Evolutionary conservation across 257 asterid genomes (phyloP).

Genomic region (Echium plantagineum): DNA sequence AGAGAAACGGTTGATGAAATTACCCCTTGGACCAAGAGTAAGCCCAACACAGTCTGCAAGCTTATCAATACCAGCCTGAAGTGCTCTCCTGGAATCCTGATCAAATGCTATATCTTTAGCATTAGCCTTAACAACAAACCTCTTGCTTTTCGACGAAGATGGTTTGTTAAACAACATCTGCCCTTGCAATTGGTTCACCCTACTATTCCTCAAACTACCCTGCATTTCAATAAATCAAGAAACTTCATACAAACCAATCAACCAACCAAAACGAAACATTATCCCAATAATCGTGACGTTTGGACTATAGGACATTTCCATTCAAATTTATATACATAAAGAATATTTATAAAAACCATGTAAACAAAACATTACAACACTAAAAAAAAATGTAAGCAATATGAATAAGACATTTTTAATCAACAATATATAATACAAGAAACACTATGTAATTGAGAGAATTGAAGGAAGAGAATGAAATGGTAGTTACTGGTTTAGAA

Average conservation of each 20-base stretch:
- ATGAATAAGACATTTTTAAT: background rate
- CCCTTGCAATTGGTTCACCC: conserved; percentile 53
- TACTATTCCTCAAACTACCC: conserved; percentile 52
- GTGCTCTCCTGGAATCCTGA: conserved; percentile 79
- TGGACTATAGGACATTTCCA: too few relatives aligned
- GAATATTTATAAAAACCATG: too few relatives aligned
- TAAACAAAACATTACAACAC: too few relatives aligned
- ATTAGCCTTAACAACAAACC: conserved; percentile 67
- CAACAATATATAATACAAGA: background rate
- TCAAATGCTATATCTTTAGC: conserved; percentile 92
- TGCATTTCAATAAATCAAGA: conserved; percentile 13
- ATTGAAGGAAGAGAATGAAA: background rate
- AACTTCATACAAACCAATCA: background rate
- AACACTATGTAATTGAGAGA: too few relatives aligned
- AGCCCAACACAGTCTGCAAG: conserved; percentile 93
- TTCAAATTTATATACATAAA: background rate
- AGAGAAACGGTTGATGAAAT: background rate
- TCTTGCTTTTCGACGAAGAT: conserved; percentile 28
- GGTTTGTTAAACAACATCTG: conserved; percentile 35
- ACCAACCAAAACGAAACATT: too few relatives aligned
- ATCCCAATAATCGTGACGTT: too few relatives aligned
- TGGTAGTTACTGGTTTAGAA: conserved; percentile 40
- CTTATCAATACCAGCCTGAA: conserved; percentile 92
- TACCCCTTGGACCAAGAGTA: conserved; percentile 97
- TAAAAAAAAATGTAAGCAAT: too few relatives aligned